phyloP scores from a whole-genome alignment of 768 basidiomycete species.

The Mycena olivaceomarginata region DNA sequence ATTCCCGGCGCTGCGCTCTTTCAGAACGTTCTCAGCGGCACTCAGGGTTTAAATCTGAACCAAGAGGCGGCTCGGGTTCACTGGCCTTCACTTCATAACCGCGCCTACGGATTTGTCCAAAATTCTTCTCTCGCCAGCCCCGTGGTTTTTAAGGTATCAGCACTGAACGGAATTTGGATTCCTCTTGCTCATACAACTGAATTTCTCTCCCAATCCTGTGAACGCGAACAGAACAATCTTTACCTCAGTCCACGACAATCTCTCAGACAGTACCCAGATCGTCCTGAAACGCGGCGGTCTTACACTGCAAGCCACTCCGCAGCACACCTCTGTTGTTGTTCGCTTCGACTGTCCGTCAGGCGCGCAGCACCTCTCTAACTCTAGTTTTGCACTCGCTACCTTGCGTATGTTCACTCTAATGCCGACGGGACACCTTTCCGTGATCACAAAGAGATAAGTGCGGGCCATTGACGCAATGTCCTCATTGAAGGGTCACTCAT shows the following conservation, averaged over 20 bases:
- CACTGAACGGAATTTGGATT: background rate
- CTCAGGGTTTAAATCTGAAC: too few species aligned
- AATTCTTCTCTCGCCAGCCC: too few species aligned
- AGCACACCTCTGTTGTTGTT: conserved; percentile 22
- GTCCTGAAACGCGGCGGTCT: background rate
- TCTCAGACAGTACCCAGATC: background rate
- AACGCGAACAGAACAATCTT: background rate
- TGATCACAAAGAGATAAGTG: conserved; percentile 4
- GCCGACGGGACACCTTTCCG: conserved; percentile 31
- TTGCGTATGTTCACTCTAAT: conserved; percentile 33
- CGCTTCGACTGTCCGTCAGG: background rate
- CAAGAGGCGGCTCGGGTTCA: too few species aligned
- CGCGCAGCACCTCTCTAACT: conserved; percentile 19
- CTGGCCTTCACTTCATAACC: too few species aligned
- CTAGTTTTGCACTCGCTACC: background rate
- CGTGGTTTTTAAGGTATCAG: background rate
- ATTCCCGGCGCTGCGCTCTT: too few species aligned
- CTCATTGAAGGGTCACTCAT: background rate
- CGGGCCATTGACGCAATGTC: background rate
- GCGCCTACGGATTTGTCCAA: too few species aligned
- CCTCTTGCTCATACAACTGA: background rate
- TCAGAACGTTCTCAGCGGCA: too few species aligned
- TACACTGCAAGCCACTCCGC: background rate
- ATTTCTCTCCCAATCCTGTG: background rate
- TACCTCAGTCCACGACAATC: background rate